Conservation (phyloP, 306 rosid genomes). For the Luffa aegyptiaca region DNA sequence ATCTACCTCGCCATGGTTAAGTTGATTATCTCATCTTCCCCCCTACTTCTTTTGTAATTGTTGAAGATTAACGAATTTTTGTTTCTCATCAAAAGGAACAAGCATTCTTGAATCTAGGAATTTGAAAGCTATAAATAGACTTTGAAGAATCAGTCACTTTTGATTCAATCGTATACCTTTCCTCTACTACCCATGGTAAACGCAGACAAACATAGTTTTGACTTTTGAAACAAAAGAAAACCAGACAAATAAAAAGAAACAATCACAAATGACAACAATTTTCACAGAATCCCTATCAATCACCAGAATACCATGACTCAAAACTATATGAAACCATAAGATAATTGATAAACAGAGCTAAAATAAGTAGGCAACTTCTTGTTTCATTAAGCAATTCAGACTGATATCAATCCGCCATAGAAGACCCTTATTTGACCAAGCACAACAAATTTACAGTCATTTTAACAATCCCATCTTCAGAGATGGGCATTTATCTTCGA, state of each 20-base stretch:
- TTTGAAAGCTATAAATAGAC: not conserved
- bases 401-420: not conserved
- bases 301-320: not conserved
- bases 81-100: not conserved
- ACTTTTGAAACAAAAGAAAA: not conserved
- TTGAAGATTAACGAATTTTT: not conserved
- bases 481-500: not conserved
- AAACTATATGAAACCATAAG: not conserved
- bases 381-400: not conserved
- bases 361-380: not conserved
- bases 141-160: not conserved
- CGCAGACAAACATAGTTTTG: not conserved
- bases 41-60: not conserved
- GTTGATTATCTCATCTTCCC: not conserved
- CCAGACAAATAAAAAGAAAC: not conserved
- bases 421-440: not conserved
- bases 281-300: not conserved
- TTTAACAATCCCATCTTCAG: not conserved
- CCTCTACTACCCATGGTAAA: not conserved
- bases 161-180: not conserved
- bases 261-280: not conserved
- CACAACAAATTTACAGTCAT: not conserved
- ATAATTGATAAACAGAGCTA: not conserved
- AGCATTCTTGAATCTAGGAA: not conserved
- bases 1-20: not conserved